These are phyloP conservation scores for Xylaria multiplex DNA, from an alignment of 2,329 filamentous ascomycete species.

Conservation along the genomic window DNA sequence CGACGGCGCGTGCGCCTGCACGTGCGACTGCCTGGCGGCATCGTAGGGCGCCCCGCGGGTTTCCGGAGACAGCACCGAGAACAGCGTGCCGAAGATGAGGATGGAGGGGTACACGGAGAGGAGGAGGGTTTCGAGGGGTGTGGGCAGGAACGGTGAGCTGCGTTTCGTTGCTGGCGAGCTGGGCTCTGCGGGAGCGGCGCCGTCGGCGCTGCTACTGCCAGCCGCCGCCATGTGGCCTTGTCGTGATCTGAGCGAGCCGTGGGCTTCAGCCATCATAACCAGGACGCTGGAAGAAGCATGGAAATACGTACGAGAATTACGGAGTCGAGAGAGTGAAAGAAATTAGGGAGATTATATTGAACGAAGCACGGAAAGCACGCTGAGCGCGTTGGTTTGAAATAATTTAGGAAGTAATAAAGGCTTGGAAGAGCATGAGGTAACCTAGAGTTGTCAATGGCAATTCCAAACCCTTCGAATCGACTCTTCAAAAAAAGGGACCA, in stretches of 20 bases:
- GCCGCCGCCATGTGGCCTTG: slow-evolving; percentile 38
- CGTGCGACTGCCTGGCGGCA: slow-evolving; percentile 69
- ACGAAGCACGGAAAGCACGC: neutral
- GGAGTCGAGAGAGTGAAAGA: neutral
- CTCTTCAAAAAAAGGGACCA: slow-evolving; percentile 4
- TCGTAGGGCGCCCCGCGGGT: slow-evolving; percentile 73
- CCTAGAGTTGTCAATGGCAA: slow-evolving; percentile 2
- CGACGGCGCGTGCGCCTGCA: slow-evolving; percentile 67
- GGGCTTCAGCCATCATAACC: slow-evolving; percentile 31
- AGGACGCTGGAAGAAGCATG: slow-evolving; percentile 11
- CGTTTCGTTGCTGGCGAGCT: slow-evolving; percentile 48
- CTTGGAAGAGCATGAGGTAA: slow-evolving; percentile 7
- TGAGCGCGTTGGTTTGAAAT: neutral
- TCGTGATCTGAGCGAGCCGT: slow-evolving; percentile 27
- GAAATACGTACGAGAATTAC: slow-evolving; percentile 11
- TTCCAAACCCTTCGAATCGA: slow-evolving; percentile 14
- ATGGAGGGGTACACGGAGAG: slow-evolving; percentile 79
- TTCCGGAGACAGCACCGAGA: slow-evolving; percentile 79
- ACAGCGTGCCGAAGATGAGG: slow-evolving; percentile 83
- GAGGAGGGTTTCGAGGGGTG: slow-evolving; percentile 71
- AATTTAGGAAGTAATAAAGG: neutral
- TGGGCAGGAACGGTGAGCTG: slow-evolving; percentile 72
- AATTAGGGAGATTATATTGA: neutral
- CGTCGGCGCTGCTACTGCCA: slow-evolving; percentile 28
- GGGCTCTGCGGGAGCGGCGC: slow-evolving; percentile 29